Conservation (phyloP, 495 filamentous ascomycete species). For the Xylaria venustula region DNA sequence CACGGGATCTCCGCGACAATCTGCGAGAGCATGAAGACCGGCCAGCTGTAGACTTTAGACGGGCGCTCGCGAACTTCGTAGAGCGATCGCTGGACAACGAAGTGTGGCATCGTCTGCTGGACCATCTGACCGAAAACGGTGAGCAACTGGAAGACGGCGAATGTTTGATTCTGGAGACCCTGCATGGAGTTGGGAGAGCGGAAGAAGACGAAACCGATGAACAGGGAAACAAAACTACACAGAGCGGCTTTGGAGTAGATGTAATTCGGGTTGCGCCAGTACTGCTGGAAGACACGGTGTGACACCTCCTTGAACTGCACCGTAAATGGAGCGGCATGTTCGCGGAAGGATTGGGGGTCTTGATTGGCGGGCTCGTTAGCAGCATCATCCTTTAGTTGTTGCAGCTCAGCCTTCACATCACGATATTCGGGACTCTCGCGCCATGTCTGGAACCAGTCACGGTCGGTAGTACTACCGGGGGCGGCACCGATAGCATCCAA, state of each 20-base stretch:
- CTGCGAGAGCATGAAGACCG: conserved; percentile 77
- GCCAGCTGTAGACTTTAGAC: conserved; percentile 79
- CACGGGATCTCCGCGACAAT: conserved; percentile 75
- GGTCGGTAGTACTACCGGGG: conserved; percentile 69
- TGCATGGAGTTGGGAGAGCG: conserved; percentile 65
- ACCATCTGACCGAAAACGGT: conserved; percentile 73
- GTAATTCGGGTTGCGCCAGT: conserved; percentile 86
- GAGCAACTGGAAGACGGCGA: conserved; percentile 79
- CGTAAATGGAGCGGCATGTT: conserved; percentile 57
- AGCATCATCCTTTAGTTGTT: conserved; percentile 61
- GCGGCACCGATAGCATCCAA: conserved; percentile 90
- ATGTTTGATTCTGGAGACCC: conserved; percentile 86
- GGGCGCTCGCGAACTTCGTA: conserved; percentile 87
- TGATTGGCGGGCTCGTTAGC: conserved; percentile 38
- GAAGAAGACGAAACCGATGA: conserved; percentile 90
- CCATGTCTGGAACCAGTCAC: conserved; percentile 86
- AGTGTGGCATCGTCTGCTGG: conserved; percentile 84
- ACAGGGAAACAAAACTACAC: conserved; percentile 61
- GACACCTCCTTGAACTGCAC: conserved; percentile 55
- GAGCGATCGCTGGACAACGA: conserved; percentile 71
- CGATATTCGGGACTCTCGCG: conserved; percentile 69
- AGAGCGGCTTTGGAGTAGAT: conserved; percentile 70
- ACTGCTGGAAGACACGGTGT: conserved; percentile 77
- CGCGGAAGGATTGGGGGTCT: conserved; percentile 43
- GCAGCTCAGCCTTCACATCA: conserved; percentile 67